Evolutionary conservation across 176 grass and related monocot genomes (phyloP), one percentile per base, ranked within the genome.

Genomic region (Juncus inflexus): DNA sequence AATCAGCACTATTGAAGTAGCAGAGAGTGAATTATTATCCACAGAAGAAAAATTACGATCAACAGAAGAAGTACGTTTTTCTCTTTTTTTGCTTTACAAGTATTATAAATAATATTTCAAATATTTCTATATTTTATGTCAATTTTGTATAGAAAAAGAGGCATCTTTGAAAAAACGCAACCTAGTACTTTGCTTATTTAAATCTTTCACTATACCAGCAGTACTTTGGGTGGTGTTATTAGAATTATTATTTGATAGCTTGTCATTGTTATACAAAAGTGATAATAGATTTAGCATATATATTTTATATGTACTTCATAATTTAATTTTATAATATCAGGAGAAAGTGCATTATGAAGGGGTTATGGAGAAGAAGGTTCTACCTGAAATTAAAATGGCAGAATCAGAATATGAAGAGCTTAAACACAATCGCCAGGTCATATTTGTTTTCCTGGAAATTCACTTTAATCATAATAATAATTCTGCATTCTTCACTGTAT

Each of bases 291-390:
- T 37, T 68, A 37, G 4, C 15, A 66, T 15, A 52, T 37, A 52
- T 53, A 67, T 16, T 51, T 52, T 3, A 66, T 50, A 50, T 12
- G 43, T 35, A 66, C 42, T 64, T 38, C 8, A 4, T 66, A 35
- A 64, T 50, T 58, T 65, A 39, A 58, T 52, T 62, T 52, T 38
- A 74, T 56, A 2, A 76, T 78, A 35, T 55, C 70, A 96, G 92
- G 79, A 83, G 14, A 91, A 83, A 77, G 55, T 54, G 65, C 82
- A 96, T 54, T 96, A 96, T 72, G 84, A 91, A 78, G 50, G 12
- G 35, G 28, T 96, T 14, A 96, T 96, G 92, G 43, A 76, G 77
- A 85, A 59, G 11, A 96, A 86, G 65, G 92, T 96, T 55, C 60
- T 91, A 57, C 79, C 58, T 63, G 77, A 64, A 78, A 96, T 96